Percentiles rank a stretch among this genome's conserved stretches.
These are phyloP conservation scores for Lachancea fermentati DNA, from an alignment of 805 yeast genomes.

Conservation along the genomic window DNA sequence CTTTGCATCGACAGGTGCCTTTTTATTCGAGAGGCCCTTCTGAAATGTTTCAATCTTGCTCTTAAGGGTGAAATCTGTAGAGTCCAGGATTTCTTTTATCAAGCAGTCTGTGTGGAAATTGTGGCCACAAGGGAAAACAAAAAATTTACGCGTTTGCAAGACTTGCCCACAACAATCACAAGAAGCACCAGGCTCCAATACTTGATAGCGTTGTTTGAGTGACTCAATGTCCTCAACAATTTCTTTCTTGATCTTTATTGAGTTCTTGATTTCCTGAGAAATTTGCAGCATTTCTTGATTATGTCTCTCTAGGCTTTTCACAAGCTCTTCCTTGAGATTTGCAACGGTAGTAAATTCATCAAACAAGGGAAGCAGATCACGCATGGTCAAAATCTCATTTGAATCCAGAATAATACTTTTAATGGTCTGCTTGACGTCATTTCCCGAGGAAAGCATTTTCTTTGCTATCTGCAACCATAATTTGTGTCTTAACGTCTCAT, in stretches of 20 bases:
- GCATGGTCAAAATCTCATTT: conserved; percentile 54
- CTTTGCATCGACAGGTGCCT: conserved; percentile 25
- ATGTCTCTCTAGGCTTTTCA: conserved; percentile 68
- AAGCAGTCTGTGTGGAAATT: conserved; percentile 86
- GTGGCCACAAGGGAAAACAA: conserved; percentile 86
- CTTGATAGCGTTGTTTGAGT: conserved; percentile 50
- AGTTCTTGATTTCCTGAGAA: conserved; percentile 69
- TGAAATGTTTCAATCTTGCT: conserved; percentile 47
- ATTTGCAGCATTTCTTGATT: conserved; percentile 60
- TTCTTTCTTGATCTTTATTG: conserved; percentile 54
- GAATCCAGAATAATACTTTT: conserved; percentile 37
- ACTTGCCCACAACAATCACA: conserved; percentile 70
- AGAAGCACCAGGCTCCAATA: conserved; percentile 77
- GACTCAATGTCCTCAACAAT: conserved; percentile 54
- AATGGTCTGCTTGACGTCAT: conserved; percentile 31
- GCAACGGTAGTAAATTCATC: conserved; percentile 82
- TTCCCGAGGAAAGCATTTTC: conserved; percentile 26
- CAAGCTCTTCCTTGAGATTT: conserved; percentile 77
- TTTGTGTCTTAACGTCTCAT: conserved; percentile 51
- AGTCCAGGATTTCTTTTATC: conserved; percentile 51
- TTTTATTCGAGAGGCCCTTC: conserved; percentile 23
- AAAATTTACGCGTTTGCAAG: conserved; percentile 64
- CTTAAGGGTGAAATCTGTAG: conserved; percentile 63
- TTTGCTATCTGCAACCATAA: conserved; percentile 63
- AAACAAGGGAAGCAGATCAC: conserved; percentile 76